Base-by-base conservation (phyloP, 257 asterid genomes). In the Nicotiana obtusifolia region DNA sequence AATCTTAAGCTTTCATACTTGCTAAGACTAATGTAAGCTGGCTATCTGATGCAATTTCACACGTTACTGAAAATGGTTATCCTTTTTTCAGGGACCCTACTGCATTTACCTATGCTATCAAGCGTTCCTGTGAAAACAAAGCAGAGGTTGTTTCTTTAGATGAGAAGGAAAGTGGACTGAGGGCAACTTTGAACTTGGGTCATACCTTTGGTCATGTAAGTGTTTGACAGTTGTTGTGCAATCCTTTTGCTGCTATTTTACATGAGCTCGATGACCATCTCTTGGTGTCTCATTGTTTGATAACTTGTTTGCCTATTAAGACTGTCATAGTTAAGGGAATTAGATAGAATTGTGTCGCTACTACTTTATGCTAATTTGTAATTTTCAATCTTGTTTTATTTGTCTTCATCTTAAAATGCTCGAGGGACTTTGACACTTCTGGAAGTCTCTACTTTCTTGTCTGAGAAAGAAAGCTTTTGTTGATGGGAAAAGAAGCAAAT, bases 171-270 rank as follows among this genome's bases (percentile, higher is more conserved):
- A 86, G 97, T 81, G 98, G 98, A 64, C 13, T 96, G 88, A 91
- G 99, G 88, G 98, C 98, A 68, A 94, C 99, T 41, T 83, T 96
- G 87, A 94, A 96, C 91, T 87, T 96, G 94, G 99, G 99, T 80
- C 99, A 96, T 90, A 96, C 98, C 57, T 96, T 96, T 81, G 99
- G 98, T 80, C 99, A 96, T 83, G 99, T 94, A 88, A 90, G 97
- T 84, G 33, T 60, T 82, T 44, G 64, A 54, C 44, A 62, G 15
- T 7, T 64, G 17, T 84, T 87, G 79, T 87, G 79, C 53, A 16
- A 56, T 78, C 71, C 57, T 84, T 78, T 76, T 44, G 57, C 73
- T 26, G 62, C 59, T 60, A 41, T 54, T 47, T 35, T 15, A 53
- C 64, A 44, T 56, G 31, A 78, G 49, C 47, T 31, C 24, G 35